Evolutionary conservation across 495 filamentous ascomycete genomes (phyloP), one percentile per base, ranked within the genome.

Genomic region (Mycothermus thermophilus): DNA sequence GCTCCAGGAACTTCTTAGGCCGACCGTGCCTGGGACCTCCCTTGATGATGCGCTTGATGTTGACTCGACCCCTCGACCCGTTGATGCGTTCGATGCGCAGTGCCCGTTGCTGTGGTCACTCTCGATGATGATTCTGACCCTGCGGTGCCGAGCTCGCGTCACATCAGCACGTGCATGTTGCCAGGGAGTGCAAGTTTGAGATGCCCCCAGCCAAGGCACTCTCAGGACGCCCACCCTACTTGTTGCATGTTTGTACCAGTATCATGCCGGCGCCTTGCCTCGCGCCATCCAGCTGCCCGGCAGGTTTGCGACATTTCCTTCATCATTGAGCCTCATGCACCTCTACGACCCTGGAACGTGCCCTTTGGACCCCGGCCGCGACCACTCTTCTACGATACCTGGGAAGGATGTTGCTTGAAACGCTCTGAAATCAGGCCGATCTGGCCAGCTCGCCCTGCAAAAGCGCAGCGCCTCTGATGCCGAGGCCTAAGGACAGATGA

Each of bases 1-100:
- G 37, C 50, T n/a, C 51, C 53, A 13, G 47, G 50, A 14, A 46
- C 48, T 14, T 49, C 47, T 39, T 54, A 42, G 48, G 35, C 27
- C 32, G 30, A 38, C 43, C 48, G 35, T 54, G 38, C 34, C 34
- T 14, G 30, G 20, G 24, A 30, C 23, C n/a, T n/a, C n/a, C n/a
- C 39, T 37, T 40, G 38, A 31, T 52, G 49, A 34, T 43, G 42
- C 43, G 46, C 45, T 41, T 51, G 48, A 42, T 46, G 46, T 36
- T 51, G 48, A 51, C 32, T 18, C 33, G 37, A 41, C 40, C 50
- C 35, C 35, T 36, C 33, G 33, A 44, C 39, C 41, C 37, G 31
- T 39, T 47, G 50, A 47, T 35, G 38, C 43, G 41, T 42, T 38
- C n/a, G n/a, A n/a, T n/a, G n/a, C n/a, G n/a, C n/a, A n/a, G n/a